A percentile compares a stretch with the other conserved stretches of the same genome.
phyloP scores from a whole-genome alignment of 108 stramenopile genomes.

The Nannochloropsis granulata region DNA sequence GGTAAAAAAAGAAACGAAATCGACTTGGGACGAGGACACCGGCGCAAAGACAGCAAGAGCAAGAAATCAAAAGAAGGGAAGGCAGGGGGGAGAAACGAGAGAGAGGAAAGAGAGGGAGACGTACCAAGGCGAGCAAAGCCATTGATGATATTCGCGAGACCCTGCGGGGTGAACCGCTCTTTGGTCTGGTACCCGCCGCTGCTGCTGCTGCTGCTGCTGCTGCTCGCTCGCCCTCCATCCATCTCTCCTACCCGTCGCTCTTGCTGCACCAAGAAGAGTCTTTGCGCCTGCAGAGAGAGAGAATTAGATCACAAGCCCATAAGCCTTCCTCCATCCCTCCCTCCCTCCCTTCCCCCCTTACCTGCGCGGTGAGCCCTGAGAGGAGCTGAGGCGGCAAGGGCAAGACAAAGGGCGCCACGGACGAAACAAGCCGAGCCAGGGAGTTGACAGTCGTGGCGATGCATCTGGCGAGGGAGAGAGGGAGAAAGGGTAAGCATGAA shows the following conservation, averaged over 20 bases:
- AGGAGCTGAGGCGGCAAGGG: not conserved
- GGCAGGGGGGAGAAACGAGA: not conserved
- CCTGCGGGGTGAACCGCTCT: not conserved
- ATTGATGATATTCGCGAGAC: not conserved
- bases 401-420: not conserved
- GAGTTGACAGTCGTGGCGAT: not conserved
- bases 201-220: not conserved
- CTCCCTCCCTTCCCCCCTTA: not conserved
- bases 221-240: not conserved
- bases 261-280: not conserved
- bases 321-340: not conserved
- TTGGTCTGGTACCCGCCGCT: not conserved
- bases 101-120: not conserved
- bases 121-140: not conserved
- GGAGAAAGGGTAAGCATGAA: not conserved
- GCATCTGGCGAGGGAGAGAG: not conserved
- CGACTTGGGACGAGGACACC: not conserved
- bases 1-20: not conserved
- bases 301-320: not conserved
- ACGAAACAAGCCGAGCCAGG: not conserved
- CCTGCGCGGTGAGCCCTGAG: not conserved
- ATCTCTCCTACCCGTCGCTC: not conserved
- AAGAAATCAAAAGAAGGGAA: not conserved
- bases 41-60: not conserved
- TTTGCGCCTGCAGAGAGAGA: not conserved